Base-by-base conservation (phyloP, 2,329 filamentous ascomycete species). In the Balansia obtecta region DNA sequence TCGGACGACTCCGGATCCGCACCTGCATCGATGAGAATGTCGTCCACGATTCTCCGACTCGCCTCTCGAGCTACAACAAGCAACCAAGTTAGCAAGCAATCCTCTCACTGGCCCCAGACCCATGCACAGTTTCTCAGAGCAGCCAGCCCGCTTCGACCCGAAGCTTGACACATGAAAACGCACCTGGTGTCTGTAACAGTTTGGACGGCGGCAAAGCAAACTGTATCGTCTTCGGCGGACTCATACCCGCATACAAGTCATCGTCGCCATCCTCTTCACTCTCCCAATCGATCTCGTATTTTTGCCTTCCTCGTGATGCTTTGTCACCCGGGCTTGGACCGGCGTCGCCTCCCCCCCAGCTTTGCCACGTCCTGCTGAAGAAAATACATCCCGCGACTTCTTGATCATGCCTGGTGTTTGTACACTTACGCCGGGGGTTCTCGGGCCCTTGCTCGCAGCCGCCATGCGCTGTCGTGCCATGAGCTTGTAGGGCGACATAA, bases 171-270 rank as follows among this genome's bases (percentile, higher is more conserved):
- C 45, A 39, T 15, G 16, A 49, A 46, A 16, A 53, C 79, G 63
- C 68, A 86, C 83, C 83, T 54, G 87, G 88, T 46, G 88, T 94
- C 64, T 90, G 87, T 63, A 91, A 66, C 20, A 94, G 69, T 61
- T 86, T 83, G 40, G 82, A 86, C 49, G 85, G 84, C 47, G 86
- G 86, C 45, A 94, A 69, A 43, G 85, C 83, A 65, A 94, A 94
- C 61, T 90, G 86, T 53, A 94, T 90, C 11, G 88, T 93, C 73
- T 97, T 97, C 0, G 93, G 93, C 30, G 93, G 93, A 61, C 88
- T 95, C 67, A 89, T 84, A 6, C 83, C 87, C 7, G 77, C 77
- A 52, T 85, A 83, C 6, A 79, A 61, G 41, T 75, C 79, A 22
- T 74, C 75, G 46, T 83, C 79, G 10, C 81, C 79, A 30, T 85